A percentile compares a stretch with the other conserved stretches of the same genome.
Conservation (phyloP, 2,329 filamentous ascomycete genomes). For the Cladophialophora yegresii region DNA sequence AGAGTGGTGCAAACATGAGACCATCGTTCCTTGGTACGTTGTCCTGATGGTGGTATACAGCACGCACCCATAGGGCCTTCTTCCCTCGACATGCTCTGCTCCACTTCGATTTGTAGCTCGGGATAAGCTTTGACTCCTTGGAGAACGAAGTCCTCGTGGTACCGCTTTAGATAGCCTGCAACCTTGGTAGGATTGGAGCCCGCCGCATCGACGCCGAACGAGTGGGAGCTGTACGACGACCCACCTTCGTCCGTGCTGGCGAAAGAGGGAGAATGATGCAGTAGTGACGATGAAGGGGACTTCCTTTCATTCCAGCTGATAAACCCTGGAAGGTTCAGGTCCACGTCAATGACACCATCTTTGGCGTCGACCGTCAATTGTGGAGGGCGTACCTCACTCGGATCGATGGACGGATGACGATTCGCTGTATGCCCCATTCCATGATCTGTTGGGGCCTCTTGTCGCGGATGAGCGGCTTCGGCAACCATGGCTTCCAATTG, state of each 20-base stretch:
- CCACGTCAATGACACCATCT: constrained; percentile 63
- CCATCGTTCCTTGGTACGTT: constrained; percentile 43
- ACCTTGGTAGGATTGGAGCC: constrained; percentile 49
- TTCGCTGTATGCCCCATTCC: not conserved
- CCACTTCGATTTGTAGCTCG: constrained; percentile 57
- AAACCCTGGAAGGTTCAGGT: constrained; percentile 58
- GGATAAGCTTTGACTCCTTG: constrained; percentile 60
- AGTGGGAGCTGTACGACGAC: constrained; percentile 48
- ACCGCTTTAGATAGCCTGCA: constrained; percentile 59
- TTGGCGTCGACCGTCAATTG: constrained; percentile 43
- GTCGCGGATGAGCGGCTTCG: constrained; percentile 30
- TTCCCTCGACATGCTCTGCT: constrained; percentile 58
- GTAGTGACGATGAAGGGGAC: constrained; percentile 23
- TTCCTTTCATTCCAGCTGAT: constrained; percentile 42
- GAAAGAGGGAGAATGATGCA: constrained; percentile 42
- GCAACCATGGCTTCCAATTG: constrained; percentile 49
- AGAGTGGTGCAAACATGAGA: constrained; percentile 60
- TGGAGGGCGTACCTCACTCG: constrained; percentile 26
- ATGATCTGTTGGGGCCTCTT: not conserved
- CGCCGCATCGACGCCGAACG: constrained; percentile 40
- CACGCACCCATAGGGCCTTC: constrained; percentile 32
- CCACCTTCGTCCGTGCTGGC: constrained; percentile 56
- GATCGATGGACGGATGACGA: constrained; percentile 12
- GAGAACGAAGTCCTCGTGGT: constrained; percentile 61
- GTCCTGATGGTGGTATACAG: constrained; percentile 1